Percentiles rank a stretch among this genome's conserved stretches.
Conservation (phyloP, 345 rosid species). For the Syzygium aromaticum region DNA sequence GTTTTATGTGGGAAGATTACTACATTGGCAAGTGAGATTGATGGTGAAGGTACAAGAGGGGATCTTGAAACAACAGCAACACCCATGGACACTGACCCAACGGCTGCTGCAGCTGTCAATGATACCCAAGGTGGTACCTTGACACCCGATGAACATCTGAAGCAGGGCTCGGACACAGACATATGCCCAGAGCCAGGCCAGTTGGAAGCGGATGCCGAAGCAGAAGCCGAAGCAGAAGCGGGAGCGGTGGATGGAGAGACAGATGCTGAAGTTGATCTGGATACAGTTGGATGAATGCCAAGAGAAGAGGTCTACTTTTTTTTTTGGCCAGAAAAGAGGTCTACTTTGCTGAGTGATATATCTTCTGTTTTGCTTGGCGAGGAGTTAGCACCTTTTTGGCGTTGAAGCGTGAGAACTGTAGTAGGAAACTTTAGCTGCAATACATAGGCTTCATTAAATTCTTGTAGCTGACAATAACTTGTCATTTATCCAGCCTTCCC, state of each 20-base stretch:
- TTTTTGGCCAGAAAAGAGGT: not conserved
- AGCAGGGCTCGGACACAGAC: conserved; percentile 64
- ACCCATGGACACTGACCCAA: conserved; percentile 55
- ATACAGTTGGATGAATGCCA: conserved; percentile 22
- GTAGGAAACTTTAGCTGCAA: not conserved
- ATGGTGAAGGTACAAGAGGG: conserved; percentile 50
- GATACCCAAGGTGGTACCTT: conserved; percentile 40
- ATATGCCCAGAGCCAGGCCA: conserved; percentile 74
- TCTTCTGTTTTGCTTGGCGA: not conserved
- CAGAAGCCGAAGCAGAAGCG: conserved; percentile 40
- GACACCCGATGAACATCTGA: conserved; percentile 66
- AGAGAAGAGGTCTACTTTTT: not conserved
- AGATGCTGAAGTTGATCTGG: conserved; percentile 59
- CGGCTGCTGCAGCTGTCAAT: conserved; percentile 12
- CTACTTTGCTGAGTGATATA: not conserved
- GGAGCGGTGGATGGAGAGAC: conserved; percentile 63
- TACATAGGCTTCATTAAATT: not conserved
- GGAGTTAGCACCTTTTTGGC: not conserved
- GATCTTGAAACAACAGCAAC: conserved; percentile 45
- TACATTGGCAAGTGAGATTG: conserved; percentile 51
- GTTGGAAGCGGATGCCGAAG: conserved; percentile 53
- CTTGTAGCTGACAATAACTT: not conserved
- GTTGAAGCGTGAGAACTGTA: not conserved
- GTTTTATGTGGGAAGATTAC: conserved; percentile 17
- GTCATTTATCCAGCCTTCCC: not conserved